Evolutionary conservation across 2,329 filamentous ascomycete species (phyloP).

Genomic region (Penicillium sp.): DNA sequence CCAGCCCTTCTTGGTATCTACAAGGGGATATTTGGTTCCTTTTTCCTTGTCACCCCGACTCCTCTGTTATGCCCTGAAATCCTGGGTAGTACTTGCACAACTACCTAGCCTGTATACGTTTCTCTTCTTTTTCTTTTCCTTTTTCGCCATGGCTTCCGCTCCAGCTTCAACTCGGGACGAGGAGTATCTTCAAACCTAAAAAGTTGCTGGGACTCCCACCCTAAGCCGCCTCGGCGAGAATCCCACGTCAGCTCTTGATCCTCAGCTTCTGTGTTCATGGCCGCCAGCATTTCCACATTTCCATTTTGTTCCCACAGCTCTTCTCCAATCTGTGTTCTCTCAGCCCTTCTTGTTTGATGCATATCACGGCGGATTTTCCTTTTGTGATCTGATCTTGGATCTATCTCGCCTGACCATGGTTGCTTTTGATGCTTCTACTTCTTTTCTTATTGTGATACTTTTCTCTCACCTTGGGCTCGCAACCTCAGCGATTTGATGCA

Average conservation of each 20-base stretch:
- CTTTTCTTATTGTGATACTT: not conserved
- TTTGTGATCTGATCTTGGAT: constrained; percentile 5
- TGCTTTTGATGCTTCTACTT: constrained; percentile 6
- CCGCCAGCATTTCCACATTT: not conserved
- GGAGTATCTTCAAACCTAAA: not conserved
- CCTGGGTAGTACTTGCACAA: not conserved
- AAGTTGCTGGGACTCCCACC: not conserved
- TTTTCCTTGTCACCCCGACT: constrained; percentile 5
- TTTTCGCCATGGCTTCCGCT: not conserved
- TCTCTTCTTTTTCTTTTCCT: not conserved
- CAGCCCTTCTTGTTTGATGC: constrained; percentile 14
- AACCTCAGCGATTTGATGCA: constrained; percentile 12
- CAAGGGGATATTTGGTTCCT: constrained; percentile 14
- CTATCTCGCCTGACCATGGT: constrained; percentile 1
- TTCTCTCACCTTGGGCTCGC: constrained; percentile 4
- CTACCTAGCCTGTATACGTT: not conserved
- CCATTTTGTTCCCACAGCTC: not conserved
- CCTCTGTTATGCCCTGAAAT: not conserved
- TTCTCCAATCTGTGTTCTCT: not conserved
- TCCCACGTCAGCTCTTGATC: not conserved
- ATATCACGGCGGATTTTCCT: constrained; percentile 17
- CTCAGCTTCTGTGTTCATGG: not conserved
- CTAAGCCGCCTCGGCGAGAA: not conserved
- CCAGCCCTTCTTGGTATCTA: constrained; percentile 15
- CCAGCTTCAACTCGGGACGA: not conserved